Evolutionary conservation across 805 yeast species (phyloP).

Genomic region (Debaryomyces hansenii): DNA sequence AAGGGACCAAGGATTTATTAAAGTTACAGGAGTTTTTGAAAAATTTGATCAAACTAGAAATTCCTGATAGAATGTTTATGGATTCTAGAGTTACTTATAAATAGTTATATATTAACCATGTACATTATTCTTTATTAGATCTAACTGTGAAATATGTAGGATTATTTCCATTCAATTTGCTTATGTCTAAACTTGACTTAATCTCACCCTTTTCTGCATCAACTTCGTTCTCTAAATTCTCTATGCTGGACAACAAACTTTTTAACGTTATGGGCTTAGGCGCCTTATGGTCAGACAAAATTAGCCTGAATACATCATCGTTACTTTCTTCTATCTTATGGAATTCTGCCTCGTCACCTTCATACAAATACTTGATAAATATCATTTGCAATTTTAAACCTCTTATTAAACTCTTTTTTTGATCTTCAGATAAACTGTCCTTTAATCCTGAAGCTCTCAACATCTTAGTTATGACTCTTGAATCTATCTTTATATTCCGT

Average conservation of each 20-base stretch:
- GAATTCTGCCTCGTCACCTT: slow-evolving; percentile 11
- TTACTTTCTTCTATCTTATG: slow-evolving; percentile 11
- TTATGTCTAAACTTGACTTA: slow-evolving; percentile 12
- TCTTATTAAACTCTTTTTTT: slow-evolving; percentile 16
- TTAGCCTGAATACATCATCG: slow-evolving; percentile 31
- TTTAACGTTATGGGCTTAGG: slow-evolving; percentile 21
- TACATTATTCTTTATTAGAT: slow-evolving; percentile 1
- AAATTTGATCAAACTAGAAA: slow-evolving; percentile 65
- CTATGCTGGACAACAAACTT: slow-evolving; percentile 13
- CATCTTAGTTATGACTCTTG: slow-evolving; percentile 23
- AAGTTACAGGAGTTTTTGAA: slow-evolving; percentile 62
- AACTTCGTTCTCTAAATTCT: slow-evolving; percentile 9
- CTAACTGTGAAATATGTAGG: slow-evolving; percentile 11
- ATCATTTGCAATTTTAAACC: slow-evolving; percentile 37
- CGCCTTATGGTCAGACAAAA: slow-evolving; percentile 32
- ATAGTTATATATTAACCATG: slow-evolving; percentile 2
- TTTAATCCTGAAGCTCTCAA: slow-evolving; percentile 35
- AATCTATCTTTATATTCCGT: slow-evolving; percentile 11
- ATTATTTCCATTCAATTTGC: slow-evolving; percentile 8
- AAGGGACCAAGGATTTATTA: slow-evolving; percentile 63
- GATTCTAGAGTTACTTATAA: slow-evolving; percentile 60
- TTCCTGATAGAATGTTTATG: slow-evolving; percentile 80
- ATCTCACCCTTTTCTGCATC: slow-evolving; percentile 23
- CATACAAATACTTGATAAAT: slow-evolving; percentile 33
- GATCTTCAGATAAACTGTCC: slow-evolving; percentile 17